Base-by-base conservation (phyloP, 1,139 yeast genomes). In the Lodderomyces orthopsilosis region DNA sequence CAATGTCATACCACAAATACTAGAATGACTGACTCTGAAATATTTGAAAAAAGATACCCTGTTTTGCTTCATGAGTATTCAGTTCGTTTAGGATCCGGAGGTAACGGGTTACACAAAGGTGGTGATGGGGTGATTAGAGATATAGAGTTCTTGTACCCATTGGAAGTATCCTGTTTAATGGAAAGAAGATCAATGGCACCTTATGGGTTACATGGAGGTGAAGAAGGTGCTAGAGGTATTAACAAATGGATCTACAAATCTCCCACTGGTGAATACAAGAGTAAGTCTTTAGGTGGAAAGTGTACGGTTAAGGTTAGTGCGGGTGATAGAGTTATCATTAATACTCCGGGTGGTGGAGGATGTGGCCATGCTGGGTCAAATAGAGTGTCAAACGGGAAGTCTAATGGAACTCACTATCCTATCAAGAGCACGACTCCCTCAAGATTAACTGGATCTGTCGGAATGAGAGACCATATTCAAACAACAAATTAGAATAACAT, bases 331-430 rank as follows among this genome's bases (percentile, higher is more conserved):
- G 61, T 74, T 4, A 55, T 69, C 2, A 71, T 74, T 28, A 53
- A 56, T 58, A 70, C 78, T 0, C 78, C 78, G 1, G 78, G 78
- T 18, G 78, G 78, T 13, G 78, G 78, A n/a, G 78, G 77, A 2
- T 74, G 57, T 56, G 78, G 78, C 1, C 12, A 15, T 30, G 34
- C 19, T 6, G 34, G 15, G n/a, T 13, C 19, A 19, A 12, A 27
- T 27, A 12, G 6, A 15, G 36, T 18, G 9, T 17, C 37, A 4
- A 22, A 14, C 10, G 37, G 19, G 6, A 35, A 22, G 28, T 28
- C 13, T 2, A 44, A 41, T 15, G 47, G 49, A 1, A 45, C 56
- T 2, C 50, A 58, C 33, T 68, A 63, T 46, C 60, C 65, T 5
- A 57, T 68, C 14, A 42, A 49, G 14, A 57, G 63, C 40, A 42